Evolutionary conservation across 1,139 yeast genomes (phyloP), one percentile per base, ranked within the genome.

Genomic region (Diutina scorzettiae): DNA sequence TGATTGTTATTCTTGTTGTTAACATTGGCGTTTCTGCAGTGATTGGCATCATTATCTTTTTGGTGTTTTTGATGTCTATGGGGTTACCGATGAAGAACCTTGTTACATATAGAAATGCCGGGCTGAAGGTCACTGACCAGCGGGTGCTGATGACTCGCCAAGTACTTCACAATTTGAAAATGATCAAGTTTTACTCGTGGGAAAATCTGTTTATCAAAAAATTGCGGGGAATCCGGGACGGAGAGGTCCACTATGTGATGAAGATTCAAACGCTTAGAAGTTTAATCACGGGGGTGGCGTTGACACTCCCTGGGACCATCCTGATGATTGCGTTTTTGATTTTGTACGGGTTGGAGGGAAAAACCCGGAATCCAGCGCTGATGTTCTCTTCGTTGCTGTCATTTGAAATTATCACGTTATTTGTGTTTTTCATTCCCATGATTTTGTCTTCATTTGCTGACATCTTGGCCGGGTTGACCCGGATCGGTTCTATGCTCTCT

Each of bases 351-450:
- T 60, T 78, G 5, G 53, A 48, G 48, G 62, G 69, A 37, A 59
- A 66, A 20, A 34, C 39, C 11, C 69, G 76, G 48, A 66, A 68
- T 46, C 80, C 94, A 1, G 89, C 86, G 2, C 63, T 71, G 27
- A 76, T 86, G 14, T 87, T 87, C 55, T 74, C 96, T 0, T 81
- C 95, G 9, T 64, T 87, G 43, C 73, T 93, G 0, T 68, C 84
- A 44, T 87, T 86, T 64, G 79, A 79, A 50, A 69, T 77, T 31
- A 63, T 73, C 48, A 57, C 77, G 3, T 63, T 62, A 43, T 69
- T 64, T 46, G 65, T 72, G 19, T 66, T 84, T 53, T 63, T 84
- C 51, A 63, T 84, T 42, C 96, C 95, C 23, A 63, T 84, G 61
- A 78, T 83, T 48, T 62, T 81, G 44, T 78, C 85, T 23, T 62